Evolutionary conservation across 2,329 filamentous ascomycete genomes (phyloP).

Genomic region (Penicillium freii): DNA sequence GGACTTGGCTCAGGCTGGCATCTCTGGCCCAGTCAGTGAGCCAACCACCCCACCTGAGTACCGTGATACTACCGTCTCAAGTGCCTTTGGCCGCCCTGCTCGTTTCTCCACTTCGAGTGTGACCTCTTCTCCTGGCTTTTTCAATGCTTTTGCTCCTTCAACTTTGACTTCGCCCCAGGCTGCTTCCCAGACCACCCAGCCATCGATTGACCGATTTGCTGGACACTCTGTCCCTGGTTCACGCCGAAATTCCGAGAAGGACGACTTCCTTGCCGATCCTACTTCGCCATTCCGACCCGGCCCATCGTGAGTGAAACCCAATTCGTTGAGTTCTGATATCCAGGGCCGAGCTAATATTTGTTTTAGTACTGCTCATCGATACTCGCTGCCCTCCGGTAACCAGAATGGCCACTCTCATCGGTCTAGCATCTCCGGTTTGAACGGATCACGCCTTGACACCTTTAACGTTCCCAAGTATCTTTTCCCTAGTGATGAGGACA

Average conservation of each 20-base stretch:
- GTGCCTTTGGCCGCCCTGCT: constrained; percentile 78
- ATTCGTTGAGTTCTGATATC: neutral
- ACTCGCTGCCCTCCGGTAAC: constrained; percentile 80
- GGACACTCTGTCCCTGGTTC: constrained; percentile 85
- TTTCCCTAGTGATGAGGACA: constrained; percentile 79
- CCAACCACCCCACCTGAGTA: constrained; percentile 96
- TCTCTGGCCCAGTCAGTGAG: constrained; percentile 79
- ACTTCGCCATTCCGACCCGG: constrained; percentile 65
- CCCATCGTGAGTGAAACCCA: constrained; percentile 68
- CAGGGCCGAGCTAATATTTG: constrained; percentile 4
- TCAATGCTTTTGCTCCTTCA: constrained; percentile 71
- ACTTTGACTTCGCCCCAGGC: constrained; percentile 73
- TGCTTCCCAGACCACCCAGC: constrained; percentile 50
- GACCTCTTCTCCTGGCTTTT: constrained; percentile 73
- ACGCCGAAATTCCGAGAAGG: constrained; percentile 84
- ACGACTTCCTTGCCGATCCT: constrained; percentile 69
- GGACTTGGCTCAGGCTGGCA: constrained; percentile 61
- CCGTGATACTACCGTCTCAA: constrained; percentile 75
- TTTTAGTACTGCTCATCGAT: constrained; percentile 66
- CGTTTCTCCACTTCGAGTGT: constrained; percentile 87
- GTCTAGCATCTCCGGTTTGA: constrained; percentile 31
- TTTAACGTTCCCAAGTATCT: constrained; percentile 84
- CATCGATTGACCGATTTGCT: constrained; percentile 64
- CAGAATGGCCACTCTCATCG: constrained; percentile 31
- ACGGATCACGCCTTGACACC: constrained; percentile 63